phyloP scores from a whole-genome alignment of 176 grass and related monocot species.

The Poa pratensis region DNA sequence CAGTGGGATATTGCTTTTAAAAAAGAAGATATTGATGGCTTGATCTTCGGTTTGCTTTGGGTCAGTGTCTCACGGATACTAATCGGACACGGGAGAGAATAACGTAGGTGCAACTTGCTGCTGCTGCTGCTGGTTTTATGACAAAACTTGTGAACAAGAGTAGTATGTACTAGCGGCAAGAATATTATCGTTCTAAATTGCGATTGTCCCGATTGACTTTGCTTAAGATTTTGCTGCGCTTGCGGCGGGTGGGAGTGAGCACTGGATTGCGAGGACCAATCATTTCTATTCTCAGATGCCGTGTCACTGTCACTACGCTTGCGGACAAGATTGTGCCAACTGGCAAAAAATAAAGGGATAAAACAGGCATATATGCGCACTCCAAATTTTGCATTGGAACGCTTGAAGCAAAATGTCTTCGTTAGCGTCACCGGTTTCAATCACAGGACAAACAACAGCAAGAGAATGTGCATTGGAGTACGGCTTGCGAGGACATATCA shows the following conservation, averaged over 20 bases:
- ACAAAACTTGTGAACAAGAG: background rate
- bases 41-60: background rate
- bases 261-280: background rate
- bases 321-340: conserved; percentile 33
- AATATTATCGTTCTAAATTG: background rate
- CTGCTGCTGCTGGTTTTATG: conserved; percentile 30
- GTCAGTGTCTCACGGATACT: background rate
- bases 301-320: conserved; percentile 28
- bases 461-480: background rate
- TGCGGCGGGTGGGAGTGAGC: background rate
- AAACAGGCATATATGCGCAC: background rate
- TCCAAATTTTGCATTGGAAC: background rate
- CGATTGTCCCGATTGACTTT: background rate
- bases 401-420: background rate
- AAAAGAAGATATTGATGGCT: background rate
- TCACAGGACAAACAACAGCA: background rate
- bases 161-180: background rate
- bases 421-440: background rate
- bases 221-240: background rate
- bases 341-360: background rate
- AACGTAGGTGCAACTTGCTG: background rate
- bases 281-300: conserved; percentile 19
- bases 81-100: background rate
- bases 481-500: background rate
- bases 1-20: background rate